Evolutionary conservation across 805 yeast genomes (phyloP).

Genomic region (Saccharomycopsis javanensis): DNA sequence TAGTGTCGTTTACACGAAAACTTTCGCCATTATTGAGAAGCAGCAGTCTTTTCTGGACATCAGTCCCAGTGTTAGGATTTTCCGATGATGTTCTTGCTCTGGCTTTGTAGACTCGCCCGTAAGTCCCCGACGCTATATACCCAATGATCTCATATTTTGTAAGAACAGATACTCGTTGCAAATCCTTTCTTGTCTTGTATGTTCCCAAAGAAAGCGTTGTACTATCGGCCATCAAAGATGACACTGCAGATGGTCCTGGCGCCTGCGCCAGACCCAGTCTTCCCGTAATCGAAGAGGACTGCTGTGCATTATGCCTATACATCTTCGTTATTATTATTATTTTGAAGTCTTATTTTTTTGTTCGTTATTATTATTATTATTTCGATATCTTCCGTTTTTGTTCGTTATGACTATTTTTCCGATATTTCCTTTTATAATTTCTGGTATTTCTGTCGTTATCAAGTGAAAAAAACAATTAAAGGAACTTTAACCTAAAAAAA

Average conservation of each 20-base stretch:
- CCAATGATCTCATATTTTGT: slow-evolving; percentile 83
- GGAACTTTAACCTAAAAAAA: no score
- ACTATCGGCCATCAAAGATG: slow-evolving; percentile 42
- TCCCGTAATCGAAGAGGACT: no score
- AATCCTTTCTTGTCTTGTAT: slow-evolving; percentile 55
- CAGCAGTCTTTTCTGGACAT: no score
- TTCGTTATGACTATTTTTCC: no score
- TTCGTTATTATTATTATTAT: neutral
- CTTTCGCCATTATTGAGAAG: neutral
- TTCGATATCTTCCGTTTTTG: neutral
- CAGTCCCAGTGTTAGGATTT: slow-evolving; percentile 10
- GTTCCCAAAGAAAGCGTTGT: slow-evolving; percentile 47
- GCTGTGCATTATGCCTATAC: neutral
- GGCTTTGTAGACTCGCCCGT: slow-evolving; percentile 92
- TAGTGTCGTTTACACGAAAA: no score
- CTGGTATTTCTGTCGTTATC: no score
- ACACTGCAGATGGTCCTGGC: neutral
- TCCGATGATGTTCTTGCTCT: slow-evolving; percentile 30
- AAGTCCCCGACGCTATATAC: slow-evolving; percentile 97
- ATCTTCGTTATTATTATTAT: neutral
- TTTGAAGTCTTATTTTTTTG: neutral
- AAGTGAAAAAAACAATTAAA: no score
- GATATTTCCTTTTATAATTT: no score
- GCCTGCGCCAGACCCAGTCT: no score
- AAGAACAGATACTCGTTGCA: slow-evolving; percentile 60